phyloP scores from a whole-genome alignment of 345 rosid genomes.

The Ceriops zippeliana region DNA sequence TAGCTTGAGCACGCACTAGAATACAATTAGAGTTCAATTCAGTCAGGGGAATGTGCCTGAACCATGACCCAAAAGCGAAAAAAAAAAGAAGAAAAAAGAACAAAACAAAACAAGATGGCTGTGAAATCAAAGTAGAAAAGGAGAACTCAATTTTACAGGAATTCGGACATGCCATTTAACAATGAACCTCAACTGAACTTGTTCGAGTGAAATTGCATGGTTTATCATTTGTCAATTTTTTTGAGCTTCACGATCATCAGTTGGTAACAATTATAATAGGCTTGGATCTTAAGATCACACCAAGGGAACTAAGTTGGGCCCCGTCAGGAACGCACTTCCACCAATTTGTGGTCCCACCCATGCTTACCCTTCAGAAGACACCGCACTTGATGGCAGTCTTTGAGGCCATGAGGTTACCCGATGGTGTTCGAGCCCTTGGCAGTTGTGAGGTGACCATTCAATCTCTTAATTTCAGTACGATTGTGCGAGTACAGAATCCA shows the following conservation, averaged over 20 bases:
- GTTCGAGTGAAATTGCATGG: background rate
- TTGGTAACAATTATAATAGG: constrained; percentile 36
- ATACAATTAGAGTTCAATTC: too few relatives aligned
- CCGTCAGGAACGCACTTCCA: constrained; percentile 90
- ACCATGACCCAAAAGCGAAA: background rate
- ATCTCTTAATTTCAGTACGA: background rate
- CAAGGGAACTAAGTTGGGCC: constrained; percentile 86
- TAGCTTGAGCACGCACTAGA: too few relatives aligned
- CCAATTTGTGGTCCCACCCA: constrained; percentile 97
- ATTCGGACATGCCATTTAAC: background rate
- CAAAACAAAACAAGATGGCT: background rate
- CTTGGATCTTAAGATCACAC: constrained; percentile 96
- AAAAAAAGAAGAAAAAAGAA: background rate
- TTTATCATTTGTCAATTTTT: too few relatives aligned
- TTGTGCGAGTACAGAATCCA: too few relatives aligned
- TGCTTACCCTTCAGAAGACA: constrained; percentile 65
- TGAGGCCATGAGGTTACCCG: constrained; percentile 92
- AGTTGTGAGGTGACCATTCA: constrained; percentile 60
- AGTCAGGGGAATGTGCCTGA: too few relatives aligned
- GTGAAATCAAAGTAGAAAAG: background rate
- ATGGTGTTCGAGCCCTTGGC: constrained; percentile 88
- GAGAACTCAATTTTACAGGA: background rate
- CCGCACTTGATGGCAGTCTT: constrained; percentile 86
- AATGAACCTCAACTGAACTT: background rate
- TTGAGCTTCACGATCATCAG: background rate